A percentile compares a stretch with the other conserved stretches of the same genome.
Evolutionary conservation across 1,284 basidiomycete species (phyloP).

Genomic region (Marasmius sp.): DNA sequence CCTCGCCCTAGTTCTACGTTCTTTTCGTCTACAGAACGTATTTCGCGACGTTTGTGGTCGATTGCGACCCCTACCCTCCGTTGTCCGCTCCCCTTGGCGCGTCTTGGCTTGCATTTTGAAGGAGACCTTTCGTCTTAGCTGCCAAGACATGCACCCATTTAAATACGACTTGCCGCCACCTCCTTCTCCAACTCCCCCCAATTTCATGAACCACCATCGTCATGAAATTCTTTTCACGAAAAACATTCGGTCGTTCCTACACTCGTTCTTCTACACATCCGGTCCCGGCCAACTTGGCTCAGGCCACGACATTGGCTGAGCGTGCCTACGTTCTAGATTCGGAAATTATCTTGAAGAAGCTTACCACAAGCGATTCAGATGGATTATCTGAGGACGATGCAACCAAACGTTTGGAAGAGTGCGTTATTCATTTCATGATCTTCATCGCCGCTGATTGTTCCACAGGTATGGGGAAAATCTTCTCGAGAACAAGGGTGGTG

Average conservation of each 20-base stretch:
- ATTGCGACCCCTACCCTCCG: no score
- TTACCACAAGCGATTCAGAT: background rate
- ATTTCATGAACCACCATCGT: background rate
- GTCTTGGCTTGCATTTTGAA: no score
- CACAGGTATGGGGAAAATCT: slow-evolving; percentile 32
- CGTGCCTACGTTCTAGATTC: slow-evolving; percentile 1
- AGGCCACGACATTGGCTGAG: background rate
- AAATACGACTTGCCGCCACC: no score
- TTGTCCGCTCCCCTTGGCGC: no score
- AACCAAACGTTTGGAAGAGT: background rate
- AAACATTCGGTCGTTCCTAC: background rate
- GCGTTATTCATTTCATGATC: background rate
- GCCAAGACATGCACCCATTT: no score
- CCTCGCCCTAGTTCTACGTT: no score
- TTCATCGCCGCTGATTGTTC: background rate
- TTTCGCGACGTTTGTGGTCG: no score
- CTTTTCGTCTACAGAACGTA: no score
- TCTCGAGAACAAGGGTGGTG: slow-evolving; percentile 30
- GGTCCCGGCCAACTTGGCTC: background rate
- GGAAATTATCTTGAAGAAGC: background rate
- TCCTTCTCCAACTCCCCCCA: no score
- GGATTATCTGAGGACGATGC: slow-evolving; percentile 7
- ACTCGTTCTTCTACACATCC: background rate
- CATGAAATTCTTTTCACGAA: slow-evolving; percentile 1
- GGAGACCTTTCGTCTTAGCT: no score